Conservation (phyloP, 169 alveolate species). For the Blepharisma undulans region DNA sequence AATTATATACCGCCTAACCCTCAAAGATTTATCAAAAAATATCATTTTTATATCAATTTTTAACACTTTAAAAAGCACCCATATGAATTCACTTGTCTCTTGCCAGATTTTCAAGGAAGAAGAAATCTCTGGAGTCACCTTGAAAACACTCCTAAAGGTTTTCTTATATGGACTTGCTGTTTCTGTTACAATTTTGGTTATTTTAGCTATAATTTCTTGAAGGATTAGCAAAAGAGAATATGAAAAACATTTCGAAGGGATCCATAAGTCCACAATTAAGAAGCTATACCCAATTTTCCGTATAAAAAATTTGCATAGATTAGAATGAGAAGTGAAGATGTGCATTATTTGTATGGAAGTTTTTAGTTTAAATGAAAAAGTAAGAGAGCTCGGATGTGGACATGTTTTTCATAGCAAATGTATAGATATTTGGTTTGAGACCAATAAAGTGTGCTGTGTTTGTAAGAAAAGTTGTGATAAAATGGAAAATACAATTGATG, state of each 20-base stretch:
- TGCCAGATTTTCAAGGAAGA: too few species aligned
- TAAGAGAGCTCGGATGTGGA: constrained; percentile 16
- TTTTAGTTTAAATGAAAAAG: background rate
- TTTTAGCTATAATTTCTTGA: too few species aligned
- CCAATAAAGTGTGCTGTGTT: background rate
- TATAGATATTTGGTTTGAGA: constrained; percentile 41
- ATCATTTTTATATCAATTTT: background rate
- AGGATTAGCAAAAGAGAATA: too few species aligned
- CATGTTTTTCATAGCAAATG: constrained; percentile 53
- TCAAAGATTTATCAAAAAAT: background rate
- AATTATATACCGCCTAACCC: background rate
- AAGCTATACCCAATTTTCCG: too few species aligned
- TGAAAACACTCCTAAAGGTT: too few species aligned
- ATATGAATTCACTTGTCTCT: background rate
- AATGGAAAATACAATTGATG: too few species aligned
- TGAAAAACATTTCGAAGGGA: too few species aligned
- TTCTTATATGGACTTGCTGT: too few species aligned
- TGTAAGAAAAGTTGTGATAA: background rate
- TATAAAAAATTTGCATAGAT: too few species aligned
- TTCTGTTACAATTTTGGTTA: too few species aligned
- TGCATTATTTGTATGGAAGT: constrained; percentile 34
- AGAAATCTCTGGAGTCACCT: too few species aligned
- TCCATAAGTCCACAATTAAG: too few species aligned
- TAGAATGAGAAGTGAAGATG: background rate
- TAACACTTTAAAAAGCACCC: background rate